These are phyloP conservation scores for Mycogone perniciosa DNA, from an alignment of 2,329 filamentous ascomycete genomes.

Conservation along the genomic window DNA sequence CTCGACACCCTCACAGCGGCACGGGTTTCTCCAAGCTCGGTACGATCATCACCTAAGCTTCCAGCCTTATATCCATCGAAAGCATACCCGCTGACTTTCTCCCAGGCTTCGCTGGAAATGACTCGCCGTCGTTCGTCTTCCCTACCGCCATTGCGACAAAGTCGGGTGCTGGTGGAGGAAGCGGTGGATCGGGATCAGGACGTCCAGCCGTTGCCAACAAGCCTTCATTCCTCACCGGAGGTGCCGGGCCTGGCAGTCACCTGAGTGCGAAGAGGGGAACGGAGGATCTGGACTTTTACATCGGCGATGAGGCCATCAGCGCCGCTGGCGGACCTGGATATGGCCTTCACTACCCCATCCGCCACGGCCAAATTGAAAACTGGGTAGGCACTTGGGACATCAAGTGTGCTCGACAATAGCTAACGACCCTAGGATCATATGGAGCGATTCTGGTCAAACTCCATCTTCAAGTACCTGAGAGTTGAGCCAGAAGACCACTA, in stretches of 20 bases:
- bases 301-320: slow-evolving; percentile 89
- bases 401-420: slow-evolving; percentile 3
- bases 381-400: slow-evolving; percentile 60
- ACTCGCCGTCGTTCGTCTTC: slow-evolving; percentile 98
- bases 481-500: slow-evolving; percentile 98
- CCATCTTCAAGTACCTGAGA: slow-evolving; percentile 98
- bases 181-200: slow-evolving; percentile 73
- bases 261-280: slow-evolving; percentile 89
- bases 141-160: slow-evolving; percentile 98
- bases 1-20: slow-evolving; percentile 57
- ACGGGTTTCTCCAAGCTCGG: slow-evolving; percentile 99
- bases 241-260: slow-evolving; percentile 75
- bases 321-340: slow-evolving; percentile 85
- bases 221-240: slow-evolving; percentile 88
- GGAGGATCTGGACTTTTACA: slow-evolving; percentile 97
- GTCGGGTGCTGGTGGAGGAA: slow-evolving; percentile 58
- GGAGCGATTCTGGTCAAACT: slow-evolving; percentile 99
- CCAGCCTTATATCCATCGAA: slow-evolving; percentile 1
- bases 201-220: slow-evolving; percentile 89
- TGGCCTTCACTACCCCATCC: slow-evolving; percentile 93
- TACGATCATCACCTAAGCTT: slow-evolving; percentile 38
- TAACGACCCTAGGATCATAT: slow-evolving; percentile 72
- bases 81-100: slow-evolving; percentile 21
- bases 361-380: slow-evolving; percentile 97
- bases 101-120: slow-evolving; percentile 94